Conservation (phyloP, 1,284 basidiomycete genomes). For the Grifola frondosa region DNA sequence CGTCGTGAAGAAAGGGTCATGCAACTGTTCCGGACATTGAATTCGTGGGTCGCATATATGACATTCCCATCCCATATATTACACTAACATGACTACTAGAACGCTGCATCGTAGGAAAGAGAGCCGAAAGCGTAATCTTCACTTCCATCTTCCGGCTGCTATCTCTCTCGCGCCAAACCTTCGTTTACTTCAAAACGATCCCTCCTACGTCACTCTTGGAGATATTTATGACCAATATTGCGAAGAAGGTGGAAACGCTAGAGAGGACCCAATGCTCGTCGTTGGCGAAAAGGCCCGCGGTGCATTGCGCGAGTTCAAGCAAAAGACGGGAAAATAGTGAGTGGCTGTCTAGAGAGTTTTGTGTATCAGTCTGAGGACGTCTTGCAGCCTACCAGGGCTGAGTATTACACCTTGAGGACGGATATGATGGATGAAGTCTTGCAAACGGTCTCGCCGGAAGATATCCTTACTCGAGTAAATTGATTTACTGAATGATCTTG, state of each 20-base stretch:
- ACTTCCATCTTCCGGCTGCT: slow-evolving; percentile 89
- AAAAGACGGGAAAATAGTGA: slow-evolving; percentile 51
- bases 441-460: slow-evolving; percentile 89
- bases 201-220: slow-evolving; percentile 87
- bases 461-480: slow-evolving; percentile 79
- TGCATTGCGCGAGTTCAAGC: slow-evolving; percentile 61
- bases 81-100: too few species aligned
- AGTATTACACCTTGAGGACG: slow-evolving; percentile 77
- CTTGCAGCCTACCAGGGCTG: slow-evolving; percentile 58
- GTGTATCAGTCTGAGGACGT: not conserved
- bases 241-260: slow-evolving; percentile 71
- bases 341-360: slow-evolving; percentile 15
- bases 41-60: slow-evolving; percentile 57
- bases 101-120: slow-evolving; percentile 89
- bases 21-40: slow-evolving; percentile 92
- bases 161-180: slow-evolving; percentile 85
- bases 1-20: slow-evolving; percentile 93
- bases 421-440: slow-evolving; percentile 92
- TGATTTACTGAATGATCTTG: not conserved
- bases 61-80: too few species aligned
- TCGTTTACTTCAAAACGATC: slow-evolving; percentile 89
- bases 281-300: slow-evolving; percentile 82
- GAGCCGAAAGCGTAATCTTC: slow-evolving; percentile 87
- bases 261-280: slow-evolving; percentile 87
- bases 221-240: slow-evolving; percentile 96